These are phyloP conservation scores for Withania somnifera DNA, from an alignment of 305 asterid species.

Conservation along the genomic window DNA sequence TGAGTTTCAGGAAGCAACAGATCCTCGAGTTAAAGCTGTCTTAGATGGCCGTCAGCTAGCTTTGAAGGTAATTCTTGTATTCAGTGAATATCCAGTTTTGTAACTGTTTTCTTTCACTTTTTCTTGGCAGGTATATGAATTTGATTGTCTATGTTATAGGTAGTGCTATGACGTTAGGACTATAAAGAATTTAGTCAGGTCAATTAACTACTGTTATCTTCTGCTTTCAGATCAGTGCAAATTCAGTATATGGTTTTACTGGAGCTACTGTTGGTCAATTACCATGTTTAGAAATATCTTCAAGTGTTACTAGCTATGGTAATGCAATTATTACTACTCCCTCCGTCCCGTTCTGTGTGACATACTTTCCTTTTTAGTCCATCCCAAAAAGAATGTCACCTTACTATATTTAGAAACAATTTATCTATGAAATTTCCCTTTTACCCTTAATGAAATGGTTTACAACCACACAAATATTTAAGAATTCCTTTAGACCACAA, in stretches of 20 bases:
- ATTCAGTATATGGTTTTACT: constrained; percentile 97
- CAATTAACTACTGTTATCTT: constrained; percentile 16
- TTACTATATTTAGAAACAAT: no score
- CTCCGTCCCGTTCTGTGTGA: no score
- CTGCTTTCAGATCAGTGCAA: constrained; percentile 82
- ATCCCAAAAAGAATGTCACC: no score
- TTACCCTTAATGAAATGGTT: no score
- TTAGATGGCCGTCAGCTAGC: constrained; percentile 99
- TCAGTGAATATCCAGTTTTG: not conserved
- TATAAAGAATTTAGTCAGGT: not conserved
- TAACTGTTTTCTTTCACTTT: not conserved
- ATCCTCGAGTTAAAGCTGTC: constrained; percentile 92
- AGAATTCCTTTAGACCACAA: no score
- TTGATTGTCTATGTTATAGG: not conserved
- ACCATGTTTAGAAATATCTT: constrained; percentile 97
- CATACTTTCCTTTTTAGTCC: no score
- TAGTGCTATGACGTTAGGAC: not conserved
- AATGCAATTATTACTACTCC: constrained; percentile 20
- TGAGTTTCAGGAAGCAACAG: constrained; percentile 79
- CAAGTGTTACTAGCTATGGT: constrained; percentile 99
- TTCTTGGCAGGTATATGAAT: not conserved
- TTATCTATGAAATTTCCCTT: no score
- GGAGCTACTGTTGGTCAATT: constrained; percentile 98
- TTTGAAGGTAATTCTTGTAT: constrained; percentile 54
- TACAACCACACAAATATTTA: no score